These are phyloP conservation scores for Heliophila coronopifolia DNA, from an alignment of 441 rosid genomes.

Conservation along the genomic window DNA sequence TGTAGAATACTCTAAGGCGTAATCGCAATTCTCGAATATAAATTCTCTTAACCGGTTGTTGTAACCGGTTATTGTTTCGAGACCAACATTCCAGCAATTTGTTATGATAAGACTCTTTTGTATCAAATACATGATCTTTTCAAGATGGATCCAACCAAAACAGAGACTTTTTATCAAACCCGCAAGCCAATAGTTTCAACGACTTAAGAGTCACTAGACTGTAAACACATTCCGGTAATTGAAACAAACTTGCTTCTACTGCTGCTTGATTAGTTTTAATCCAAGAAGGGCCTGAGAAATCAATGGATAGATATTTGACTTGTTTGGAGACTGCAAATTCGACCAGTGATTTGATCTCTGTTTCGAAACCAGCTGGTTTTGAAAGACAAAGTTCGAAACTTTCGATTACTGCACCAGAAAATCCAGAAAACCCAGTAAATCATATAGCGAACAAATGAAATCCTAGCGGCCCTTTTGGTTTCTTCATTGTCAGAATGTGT, in stretches of 20 bases:
- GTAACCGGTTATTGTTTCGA: not conserved
- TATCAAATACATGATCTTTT: conserved; percentile 12
- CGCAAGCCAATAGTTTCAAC: conserved; percentile 30
- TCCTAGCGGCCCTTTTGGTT: not conserved
- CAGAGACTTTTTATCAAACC: conserved; percentile 25
- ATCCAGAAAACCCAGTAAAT: not conserved
- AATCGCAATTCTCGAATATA: conserved; percentile 29
- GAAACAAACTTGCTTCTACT: not conserved
- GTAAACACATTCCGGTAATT: conserved; percentile 28
- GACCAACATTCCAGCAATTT: conserved; percentile 35
- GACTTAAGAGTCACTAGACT: conserved; percentile 12
- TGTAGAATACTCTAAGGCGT: not conserved
- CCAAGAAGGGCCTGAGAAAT: conserved; percentile 31
- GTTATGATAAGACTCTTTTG: conserved; percentile 22
- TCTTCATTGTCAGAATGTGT: not conserved
- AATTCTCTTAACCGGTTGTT: conserved; percentile 8
- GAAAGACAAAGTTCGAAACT: conserved; percentile 17
- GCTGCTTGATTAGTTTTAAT: rapidly evolving
- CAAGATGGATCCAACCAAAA: conserved; percentile 31
- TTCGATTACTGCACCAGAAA: not conserved
- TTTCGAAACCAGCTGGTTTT: conserved; percentile 1
- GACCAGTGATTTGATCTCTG: conserved; percentile 19
- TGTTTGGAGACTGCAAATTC: conserved; percentile 16
- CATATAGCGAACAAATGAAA: not conserved
- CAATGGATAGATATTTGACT: conserved; percentile 29